A percentile compares a stretch with the other conserved stretches of the same genome.
phyloP scores from a whole-genome alignment of 2,329 filamentous ascomycete genomes.

The Periconia sp. region DNA sequence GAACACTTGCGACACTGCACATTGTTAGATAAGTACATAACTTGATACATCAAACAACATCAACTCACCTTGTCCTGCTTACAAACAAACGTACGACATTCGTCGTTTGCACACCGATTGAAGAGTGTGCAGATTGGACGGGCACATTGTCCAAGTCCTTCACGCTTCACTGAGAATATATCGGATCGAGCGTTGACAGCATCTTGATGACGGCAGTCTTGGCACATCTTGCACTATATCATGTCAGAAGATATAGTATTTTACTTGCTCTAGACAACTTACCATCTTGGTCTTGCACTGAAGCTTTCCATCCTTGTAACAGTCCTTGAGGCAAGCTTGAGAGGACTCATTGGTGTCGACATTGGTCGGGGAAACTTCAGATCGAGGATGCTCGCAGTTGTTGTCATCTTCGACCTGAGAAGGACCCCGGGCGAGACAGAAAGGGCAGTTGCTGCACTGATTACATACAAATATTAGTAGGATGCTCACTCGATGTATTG shows the following conservation, averaged over 20 bases:
- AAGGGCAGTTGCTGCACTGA: neutral
- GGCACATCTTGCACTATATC: no score
- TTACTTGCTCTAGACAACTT: no score
- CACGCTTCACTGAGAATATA: no score
- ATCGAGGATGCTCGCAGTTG: neutral
- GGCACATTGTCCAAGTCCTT: no score
- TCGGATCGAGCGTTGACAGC: no score
- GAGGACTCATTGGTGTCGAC: no score
- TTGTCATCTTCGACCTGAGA: neutral
- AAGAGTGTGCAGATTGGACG: neutral
- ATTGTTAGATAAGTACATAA: neutral
- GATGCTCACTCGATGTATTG: neutral
- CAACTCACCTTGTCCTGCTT: neutral
- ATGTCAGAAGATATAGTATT: no score
- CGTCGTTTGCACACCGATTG: neutral
- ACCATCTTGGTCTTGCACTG: no score
- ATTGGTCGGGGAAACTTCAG: no score
- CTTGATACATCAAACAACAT: neutral
- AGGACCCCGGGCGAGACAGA: neutral
- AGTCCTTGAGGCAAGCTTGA: no score
- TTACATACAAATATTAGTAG: neutral
- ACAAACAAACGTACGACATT: neutral
- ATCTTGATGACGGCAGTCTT: no score
- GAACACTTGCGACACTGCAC: neutral
- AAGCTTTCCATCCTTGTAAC: no score